Evolutionary conservation across 305 asterid species (phyloP), one percentile per base, ranked within the genome.

Genomic region (Fraxinus sp.): DNA sequence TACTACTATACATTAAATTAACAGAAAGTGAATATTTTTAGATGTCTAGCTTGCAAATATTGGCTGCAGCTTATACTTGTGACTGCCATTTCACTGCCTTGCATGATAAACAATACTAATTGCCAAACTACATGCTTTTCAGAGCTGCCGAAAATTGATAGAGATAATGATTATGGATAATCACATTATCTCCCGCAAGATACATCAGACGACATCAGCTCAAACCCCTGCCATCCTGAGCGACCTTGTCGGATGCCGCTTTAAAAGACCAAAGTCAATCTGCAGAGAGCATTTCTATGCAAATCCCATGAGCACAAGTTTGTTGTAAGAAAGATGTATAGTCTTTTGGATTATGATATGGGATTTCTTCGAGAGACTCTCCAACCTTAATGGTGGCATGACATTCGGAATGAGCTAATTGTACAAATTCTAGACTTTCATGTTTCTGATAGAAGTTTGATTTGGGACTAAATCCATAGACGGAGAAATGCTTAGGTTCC

Each of bases 141-240:
- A 96, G 98, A 96, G 97, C 92, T 94, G 98, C 92, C 88, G 90
- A 87, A 90, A 84, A 80, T 87, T 95, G 92, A 73, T 97, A 68
- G 91, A 92, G 89, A 89, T 83, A 62, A 84, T 97, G 95, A 57
- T 87, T 66, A 70, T 92, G 90, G 97, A 97, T 83, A 93, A 92
- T 70, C 93, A 90, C 83, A 86, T 97, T 52, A 88, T 87, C 16
- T 83, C 83, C 39, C 93, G 94, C 37, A 89, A 89, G 88, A 88
- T 90, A 95, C 91, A 88, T 49, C 93, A 95, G 89, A 86, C 33
- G 72, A 81, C 83, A 36, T 85, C 95, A 28, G 46, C 82, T 35
- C 89, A 79, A 78, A 91, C 94, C 30, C 98, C 98, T 46, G 78
- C 94, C 64, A 89, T 96, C 86, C 91, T 96, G 71, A 68, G 83